Evolutionary conservation across 169 alveolate species (phyloP), one percentile per base, ranked within the genome.

Genomic region (Eimeria sp.): DNA sequence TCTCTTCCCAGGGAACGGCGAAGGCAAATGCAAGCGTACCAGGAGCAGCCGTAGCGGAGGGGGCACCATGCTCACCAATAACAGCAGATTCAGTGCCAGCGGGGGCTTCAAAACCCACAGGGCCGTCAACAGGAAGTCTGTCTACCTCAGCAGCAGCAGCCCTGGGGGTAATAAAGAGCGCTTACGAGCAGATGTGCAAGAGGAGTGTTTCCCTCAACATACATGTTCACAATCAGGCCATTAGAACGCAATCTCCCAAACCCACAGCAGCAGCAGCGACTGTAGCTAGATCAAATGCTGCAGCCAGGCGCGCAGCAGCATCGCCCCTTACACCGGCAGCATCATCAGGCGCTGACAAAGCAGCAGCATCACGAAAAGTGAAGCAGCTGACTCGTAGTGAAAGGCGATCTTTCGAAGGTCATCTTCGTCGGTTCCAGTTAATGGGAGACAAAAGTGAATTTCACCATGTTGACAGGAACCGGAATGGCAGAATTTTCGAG

Each of bases 381-480:
- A 51, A 72, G 89, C 95, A 91, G 90, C 90, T 94, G 18, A 78
- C 89, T 6, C 65, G 80, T 61, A 70, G 67, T 54, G 96, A 94
- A 54, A 14, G 87, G 67, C 65, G 80, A 34, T 51, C 94, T 0
- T 76, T 94, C n/a, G 78, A 78, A 27, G 96, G 96, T 10, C 87
- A 86, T 73, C 49, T 82, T 14, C 54, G 96, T 63, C 82, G 96
- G 51, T 94, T 40, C 88, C 89, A 94, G 58, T 83, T 94, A 14
- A 61, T 94, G 83, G 95, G 96, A 4, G 98, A 97, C 54, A 96
- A 96, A 18, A 98, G 98, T 10, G 99, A 98, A 94, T 98, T 98
- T 97, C 99, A 98, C 97, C 96, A 97, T 96, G 95, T 98, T n/a
- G 99, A 98, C 75, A 97, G 98, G 65, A 98, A 98, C 96, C 82